Evolutionary conservation across 2,329 filamentous ascomycete species (phyloP).

Genomic region (Coleophoma cylindrospora): DNA sequence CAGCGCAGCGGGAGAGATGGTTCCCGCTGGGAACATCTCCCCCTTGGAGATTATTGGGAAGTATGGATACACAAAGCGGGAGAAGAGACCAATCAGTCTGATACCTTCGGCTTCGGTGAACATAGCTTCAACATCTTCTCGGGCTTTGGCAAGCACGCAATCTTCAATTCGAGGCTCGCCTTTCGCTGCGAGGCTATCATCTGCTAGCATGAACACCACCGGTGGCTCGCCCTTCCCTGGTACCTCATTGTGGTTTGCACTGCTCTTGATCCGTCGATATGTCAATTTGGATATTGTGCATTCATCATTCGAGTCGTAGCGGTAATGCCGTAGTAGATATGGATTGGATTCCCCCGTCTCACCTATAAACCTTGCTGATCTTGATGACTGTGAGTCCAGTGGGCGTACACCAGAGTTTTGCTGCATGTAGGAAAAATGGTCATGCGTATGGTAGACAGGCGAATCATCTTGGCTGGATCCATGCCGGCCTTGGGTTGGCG

Average conservation of each 20-base stretch:
- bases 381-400: conserved; percentile 20
- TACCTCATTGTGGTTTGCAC: conserved; percentile 11
- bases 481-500: conserved; percentile 17
- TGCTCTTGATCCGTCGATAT: conserved; percentile 22
- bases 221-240: conserved; percentile 21
- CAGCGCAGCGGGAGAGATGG: conserved; percentile 23
- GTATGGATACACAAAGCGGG: conserved; percentile 37
- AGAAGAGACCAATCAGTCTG: conserved; percentile 33
- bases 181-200: conserved; percentile 23
- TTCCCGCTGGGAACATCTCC: conserved; percentile 22
- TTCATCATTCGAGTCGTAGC: conserved; percentile 25
- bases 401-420: conserved; percentile 21
- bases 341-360: conserved; percentile 27
- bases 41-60: conserved; percentile 35
- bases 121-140: conserved; percentile 20
- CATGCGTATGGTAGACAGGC: conserved; percentile 2
- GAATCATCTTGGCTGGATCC: conserved; percentile 18
- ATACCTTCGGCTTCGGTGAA: conserved; percentile 27
- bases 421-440: conserved; percentile 10
- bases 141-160: conserved; percentile 18
- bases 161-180: conserved; percentile 26
- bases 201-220: conserved; percentile 25
- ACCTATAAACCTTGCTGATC: conserved; percentile 24
- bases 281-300: conserved; percentile 26
- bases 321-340: conserved; percentile 23